phyloP scores from a whole-genome alignment of 306 rosid genomes.

The Dalbergia cochinchinensis region DNA sequence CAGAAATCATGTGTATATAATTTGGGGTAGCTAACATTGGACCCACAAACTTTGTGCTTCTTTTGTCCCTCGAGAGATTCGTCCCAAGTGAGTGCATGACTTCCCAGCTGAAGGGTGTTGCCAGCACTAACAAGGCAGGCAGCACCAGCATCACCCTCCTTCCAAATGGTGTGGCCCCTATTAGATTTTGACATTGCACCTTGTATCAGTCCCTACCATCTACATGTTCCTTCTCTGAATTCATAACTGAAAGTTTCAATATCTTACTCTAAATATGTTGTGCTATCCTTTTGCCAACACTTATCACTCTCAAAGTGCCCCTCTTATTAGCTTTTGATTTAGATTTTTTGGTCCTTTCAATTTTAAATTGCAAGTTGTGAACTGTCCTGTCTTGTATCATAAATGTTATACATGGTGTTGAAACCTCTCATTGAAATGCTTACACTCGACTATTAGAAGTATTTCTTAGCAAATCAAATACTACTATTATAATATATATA shows the following conservation, averaged over 20 bases:
- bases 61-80: constrained; percentile 22
- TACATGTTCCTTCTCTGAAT: not conserved
- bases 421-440: not conserved
- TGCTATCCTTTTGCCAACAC: constrained; percentile 33
- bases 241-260: not conserved
- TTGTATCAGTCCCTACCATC: not conserved
- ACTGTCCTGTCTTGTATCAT: not conserved
- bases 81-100: constrained; percentile 17
- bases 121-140: constrained; percentile 24
- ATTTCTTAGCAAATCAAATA: not conserved
- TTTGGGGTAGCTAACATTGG: constrained; percentile 35
- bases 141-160: constrained; percentile 28
- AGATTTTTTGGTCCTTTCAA: not conserved
- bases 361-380: constrained; percentile 9
- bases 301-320: constrained; percentile 3
- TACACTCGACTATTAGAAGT: not conserved
- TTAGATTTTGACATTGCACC: constrained; percentile 34
- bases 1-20: constrained; percentile 44
- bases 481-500: no score
- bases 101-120: constrained; percentile 34
- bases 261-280: not conserved
- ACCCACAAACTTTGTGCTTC: constrained; percentile 41
- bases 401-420: not conserved
- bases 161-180: constrained; percentile 32
- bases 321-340: not conserved